Base-by-base conservation (phyloP, 106 monocot genomes). In the Allium cepa region DNA sequence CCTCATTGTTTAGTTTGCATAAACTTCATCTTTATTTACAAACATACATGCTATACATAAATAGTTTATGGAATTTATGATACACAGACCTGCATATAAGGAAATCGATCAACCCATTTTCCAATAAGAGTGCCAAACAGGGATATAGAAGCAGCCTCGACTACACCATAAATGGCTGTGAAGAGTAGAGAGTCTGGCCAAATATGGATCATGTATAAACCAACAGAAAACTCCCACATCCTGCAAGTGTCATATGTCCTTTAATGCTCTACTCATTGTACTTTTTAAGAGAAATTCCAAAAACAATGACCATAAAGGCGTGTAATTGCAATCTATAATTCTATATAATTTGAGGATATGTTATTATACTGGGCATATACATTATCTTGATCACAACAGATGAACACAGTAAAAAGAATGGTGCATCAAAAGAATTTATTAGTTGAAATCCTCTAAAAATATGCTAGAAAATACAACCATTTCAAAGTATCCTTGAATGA, bases 141-240 rank as follows among this genome's bases (percentile, higher is more conserved):
- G 46, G 74, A 79, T 52, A 69, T 82, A 26, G 96, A 81, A 15
- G 92, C 68, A 60, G 96, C 88, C 68, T 97, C 96, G 9, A 92
- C 92, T 16, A 87, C 89, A 64, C 92, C 92, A 77, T 97, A 97
- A n/a, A 87, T 48, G 46, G 92, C 92, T 62, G 92, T 82, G 72
- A 97, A 89, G 49, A 92, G 82, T 66, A 97, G 73, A 74, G 97
- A 97, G 47, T 83, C 79, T 12, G 92, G 91, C 84, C 91, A 92
- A 59, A 92, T 84, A 61, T 70, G 79, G 11, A 96, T 96, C 96
- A 96, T 96, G 75, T 92, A 96, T 48, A 96, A 71, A 47, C 82
- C 91, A 62, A 96, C 91, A 26, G 92, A 96, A 70, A 96, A 96
- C 63, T 96, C 96, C 88, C 96, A 96, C 96, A 96, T 96, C 61